phyloP scores from a whole-genome alignment of 129 eudicot genomes.

The Calendula officinalis region DNA sequence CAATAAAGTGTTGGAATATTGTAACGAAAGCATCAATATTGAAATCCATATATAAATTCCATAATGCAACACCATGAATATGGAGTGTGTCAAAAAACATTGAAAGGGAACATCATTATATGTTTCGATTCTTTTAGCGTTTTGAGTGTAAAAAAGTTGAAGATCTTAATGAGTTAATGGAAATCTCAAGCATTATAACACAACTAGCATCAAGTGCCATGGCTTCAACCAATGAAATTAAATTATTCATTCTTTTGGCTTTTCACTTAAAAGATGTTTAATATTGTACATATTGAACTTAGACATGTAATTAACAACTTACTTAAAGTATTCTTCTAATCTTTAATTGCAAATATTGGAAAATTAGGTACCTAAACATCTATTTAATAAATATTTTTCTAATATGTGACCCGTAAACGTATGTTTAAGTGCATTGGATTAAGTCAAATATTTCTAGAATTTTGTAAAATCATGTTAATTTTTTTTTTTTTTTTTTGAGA shows the following conservation, averaged over 20 bases:
- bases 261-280: too few species aligned
- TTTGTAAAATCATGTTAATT: too few species aligned
- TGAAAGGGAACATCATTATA: conserved; percentile 18
- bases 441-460: too few species aligned
- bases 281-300: too few species aligned
- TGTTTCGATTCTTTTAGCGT: not conserved
- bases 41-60: conserved; percentile 6
- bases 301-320: too few species aligned
- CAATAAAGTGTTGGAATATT: conserved; percentile 7
- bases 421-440: too few species aligned
- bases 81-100: conserved; percentile 20
- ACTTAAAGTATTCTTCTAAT: too few species aligned
- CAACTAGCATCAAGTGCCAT: not conserved
- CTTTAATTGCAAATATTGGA: too few species aligned
- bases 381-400: too few species aligned
- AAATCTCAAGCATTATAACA: conserved; percentile 4
- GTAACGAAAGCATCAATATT: conserved; percentile 1
- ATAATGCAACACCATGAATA: conserved; percentile 11
- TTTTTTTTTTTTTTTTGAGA: too few species aligned
- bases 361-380: too few species aligned
- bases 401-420: too few species aligned
- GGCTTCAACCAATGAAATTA: not conserved
- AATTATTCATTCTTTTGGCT: not conserved
- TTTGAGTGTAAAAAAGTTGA: conserved; percentile 7
- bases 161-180: not conserved